Percentiles rank a stretch among this genome's conserved stretches.
These are phyloP conservation scores for Flaveria sonorensis DNA, from an alignment of 129 eudicot genomes.

Conservation along the genomic window DNA sequence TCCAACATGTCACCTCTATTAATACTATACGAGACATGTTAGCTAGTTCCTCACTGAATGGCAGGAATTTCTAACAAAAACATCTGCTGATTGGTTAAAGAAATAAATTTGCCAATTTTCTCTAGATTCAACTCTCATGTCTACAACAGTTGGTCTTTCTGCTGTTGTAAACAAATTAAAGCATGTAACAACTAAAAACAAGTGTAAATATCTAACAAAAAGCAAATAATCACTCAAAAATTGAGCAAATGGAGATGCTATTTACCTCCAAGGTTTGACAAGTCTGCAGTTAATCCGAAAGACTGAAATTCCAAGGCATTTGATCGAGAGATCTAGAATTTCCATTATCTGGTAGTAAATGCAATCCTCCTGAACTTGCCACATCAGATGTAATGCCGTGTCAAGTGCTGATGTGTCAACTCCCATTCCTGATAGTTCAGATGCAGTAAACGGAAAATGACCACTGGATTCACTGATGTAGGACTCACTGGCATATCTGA, in stretches of 20 bases:
- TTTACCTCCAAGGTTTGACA: slow-evolving; percentile 93
- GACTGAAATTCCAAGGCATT: slow-evolving; percentile 96
- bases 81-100: neutral
- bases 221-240: neutral
- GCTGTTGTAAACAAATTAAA: neutral
- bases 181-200: neutral
- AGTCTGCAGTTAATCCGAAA: slow-evolving; percentile 94
- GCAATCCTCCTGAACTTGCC: slow-evolving; percentile 83
- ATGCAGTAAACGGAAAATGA: slow-evolving; percentile 87
- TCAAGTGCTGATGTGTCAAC: slow-evolving; percentile 88
- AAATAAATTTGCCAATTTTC: neutral
- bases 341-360: slow-evolving; percentile 81
- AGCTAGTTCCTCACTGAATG: neutral
- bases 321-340: slow-evolving; percentile 77
- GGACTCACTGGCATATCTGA: slow-evolving; percentile 95
- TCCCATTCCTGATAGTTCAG: slow-evolving; percentile 89
- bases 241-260: neutral
- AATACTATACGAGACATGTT: neutral
- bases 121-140: neutral
- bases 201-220: slow-evolving; percentile 2
- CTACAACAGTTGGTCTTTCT: neutral
- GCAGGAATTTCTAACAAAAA: neutral
- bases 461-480: slow-evolving; percentile 93
- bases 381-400: slow-evolving; percentile 82
- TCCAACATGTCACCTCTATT: neutral